A percentile compares a stretch with the other conserved stretches of the same genome.
These are phyloP conservation scores for Sergeia podlipaevii DNA, from an alignment of 208 protist species.

Conservation along the genomic window DNA sequence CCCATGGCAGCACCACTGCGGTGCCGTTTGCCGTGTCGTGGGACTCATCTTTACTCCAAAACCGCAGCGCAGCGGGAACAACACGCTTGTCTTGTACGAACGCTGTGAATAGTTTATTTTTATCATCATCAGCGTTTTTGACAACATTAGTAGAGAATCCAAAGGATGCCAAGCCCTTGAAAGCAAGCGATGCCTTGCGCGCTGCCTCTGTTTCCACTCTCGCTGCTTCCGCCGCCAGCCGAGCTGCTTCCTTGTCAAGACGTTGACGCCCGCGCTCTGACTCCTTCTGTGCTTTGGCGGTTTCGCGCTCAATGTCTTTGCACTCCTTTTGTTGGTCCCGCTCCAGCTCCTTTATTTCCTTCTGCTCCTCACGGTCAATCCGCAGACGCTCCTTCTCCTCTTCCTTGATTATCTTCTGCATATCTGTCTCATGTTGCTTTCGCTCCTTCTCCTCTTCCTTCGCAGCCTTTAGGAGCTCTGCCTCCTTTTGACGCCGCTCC, in stretches of 20 bases:
- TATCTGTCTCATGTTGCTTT: background rate
- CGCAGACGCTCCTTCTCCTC: slow-evolving; percentile 9
- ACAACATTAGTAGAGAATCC: slow-evolving; percentile 40
- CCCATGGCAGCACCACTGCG: no score
- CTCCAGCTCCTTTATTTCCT: slow-evolving; percentile 4
- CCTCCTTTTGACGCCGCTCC: slow-evolving; percentile 1
- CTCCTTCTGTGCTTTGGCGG: background rate
- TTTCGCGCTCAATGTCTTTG: slow-evolving; percentile 6
- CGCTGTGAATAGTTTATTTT: slow-evolving; percentile 54
- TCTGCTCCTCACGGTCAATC: background rate
- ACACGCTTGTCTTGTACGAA: slow-evolving; percentile 83
- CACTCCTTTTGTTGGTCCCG: slow-evolving; percentile 1
- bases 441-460: slow-evolving; percentile 9
- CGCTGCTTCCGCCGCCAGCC: slow-evolving; percentile 2
- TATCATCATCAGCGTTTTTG: slow-evolving; percentile 31
- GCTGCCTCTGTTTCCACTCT: slow-evolving; percentile 15
- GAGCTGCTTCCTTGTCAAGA: slow-evolving; percentile 6
- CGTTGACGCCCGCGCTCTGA: background rate
- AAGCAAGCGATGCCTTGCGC: slow-evolving; percentile 10
- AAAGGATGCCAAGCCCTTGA: slow-evolving; percentile 49
- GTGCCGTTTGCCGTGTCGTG: no score
- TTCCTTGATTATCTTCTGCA: slow-evolving; percentile 7
- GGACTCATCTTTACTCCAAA: slow-evolving; percentile 45
- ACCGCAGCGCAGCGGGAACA: slow-evolving; percentile 48
- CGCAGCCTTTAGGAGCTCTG: slow-evolving; percentile 6